phyloP scores from a whole-genome alignment of 2,329 filamentous ascomycete genomes.

The Fusarium staphyleae region DNA sequence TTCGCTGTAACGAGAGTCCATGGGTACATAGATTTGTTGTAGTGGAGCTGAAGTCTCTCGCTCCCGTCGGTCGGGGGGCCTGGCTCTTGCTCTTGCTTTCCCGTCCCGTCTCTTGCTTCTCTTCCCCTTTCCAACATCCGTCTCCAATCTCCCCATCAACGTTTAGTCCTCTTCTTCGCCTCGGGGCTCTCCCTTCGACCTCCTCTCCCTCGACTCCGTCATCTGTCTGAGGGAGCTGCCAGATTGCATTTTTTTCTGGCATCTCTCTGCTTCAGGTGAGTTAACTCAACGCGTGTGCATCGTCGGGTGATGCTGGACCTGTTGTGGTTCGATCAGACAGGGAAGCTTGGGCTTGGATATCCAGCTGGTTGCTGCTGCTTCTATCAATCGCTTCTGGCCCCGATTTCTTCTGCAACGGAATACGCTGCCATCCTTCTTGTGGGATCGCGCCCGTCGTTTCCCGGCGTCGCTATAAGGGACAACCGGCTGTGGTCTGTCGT shows the following conservation, averaged over 20 bases:
- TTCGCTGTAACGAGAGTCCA: conserved; percentile 5
- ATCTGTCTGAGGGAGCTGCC: conserved; percentile 27
- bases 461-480: too few relatives aligned
- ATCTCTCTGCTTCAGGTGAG: conserved; percentile 36
- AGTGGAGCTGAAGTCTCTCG: conserved; percentile 25
- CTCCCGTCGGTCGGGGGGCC: conserved; percentile 11
- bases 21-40: conserved; percentile 1
- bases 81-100: conserved; percentile 21
- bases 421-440: background rate
- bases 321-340: conserved; percentile 18
- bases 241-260: conserved; percentile 28
- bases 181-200: conserved; percentile 32
- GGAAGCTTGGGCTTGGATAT: conserved; percentile 23
- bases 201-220: conserved; percentile 29
- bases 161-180: conserved; percentile 29
- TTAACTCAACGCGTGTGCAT: conserved; percentile 6
- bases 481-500: conserved; percentile 24
- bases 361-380: conserved; percentile 1
- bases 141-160: conserved; percentile 36
- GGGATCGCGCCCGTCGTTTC: too few relatives aligned
- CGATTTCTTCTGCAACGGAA: background rate
- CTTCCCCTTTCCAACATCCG: conserved; percentile 39
- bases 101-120: conserved; percentile 27
- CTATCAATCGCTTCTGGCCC: conserved; percentile 6
- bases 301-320: conserved; percentile 15